Percentiles rank a stretch among this genome's conserved stretches.
These are phyloP conservation scores for Stellera chamaejasme DNA, from an alignment of 345 rosid genomes.

Conservation along the genomic window DNA sequence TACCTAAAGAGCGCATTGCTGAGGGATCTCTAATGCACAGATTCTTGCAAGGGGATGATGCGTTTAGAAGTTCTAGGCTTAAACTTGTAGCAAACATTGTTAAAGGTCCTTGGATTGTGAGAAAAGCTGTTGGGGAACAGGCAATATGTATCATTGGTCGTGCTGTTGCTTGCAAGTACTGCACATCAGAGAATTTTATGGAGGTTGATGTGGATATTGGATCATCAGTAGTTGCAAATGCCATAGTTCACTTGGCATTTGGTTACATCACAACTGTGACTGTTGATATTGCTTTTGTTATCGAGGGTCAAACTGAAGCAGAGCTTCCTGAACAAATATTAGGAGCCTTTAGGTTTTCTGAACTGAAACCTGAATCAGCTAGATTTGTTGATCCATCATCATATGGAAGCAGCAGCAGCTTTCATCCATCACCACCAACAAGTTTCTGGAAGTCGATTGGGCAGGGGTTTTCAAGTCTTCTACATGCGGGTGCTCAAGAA, in stretches of 20 bases:
- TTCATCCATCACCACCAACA: slow-evolving; percentile 37
- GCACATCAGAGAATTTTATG: slow-evolving; percentile 35
- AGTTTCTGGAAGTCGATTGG: slow-evolving; percentile 85
- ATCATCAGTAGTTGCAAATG: slow-evolving; percentile 92
- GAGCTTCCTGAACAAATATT: slow-evolving; percentile 85
- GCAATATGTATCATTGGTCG: slow-evolving; percentile 93
- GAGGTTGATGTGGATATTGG: slow-evolving; percentile 95
- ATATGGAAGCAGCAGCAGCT: slow-evolving; percentile 12
- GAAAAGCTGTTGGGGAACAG: slow-evolving; percentile 97
- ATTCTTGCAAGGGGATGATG: slow-evolving; percentile 81
- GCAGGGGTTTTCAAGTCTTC: slow-evolving; percentile 63
- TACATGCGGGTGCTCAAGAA: slow-evolving; percentile 51
- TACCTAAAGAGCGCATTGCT: slow-evolving; percentile 40
- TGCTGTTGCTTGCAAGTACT: slow-evolving; percentile 62
- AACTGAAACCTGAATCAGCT: slow-evolving; percentile 67
- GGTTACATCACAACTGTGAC: slow-evolving; percentile 85
- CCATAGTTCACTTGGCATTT: slow-evolving; percentile 87
- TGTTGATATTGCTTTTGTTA: slow-evolving; percentile 83
- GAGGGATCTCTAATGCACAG: slow-evolving; percentile 67
- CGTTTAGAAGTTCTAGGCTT: slow-evolving; percentile 63
- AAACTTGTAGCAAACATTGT: slow-evolving; percentile 92
- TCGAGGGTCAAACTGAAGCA: slow-evolving; percentile 66
- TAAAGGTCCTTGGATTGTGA: slow-evolving; percentile 95
- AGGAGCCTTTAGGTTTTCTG: slow-evolving; percentile 83
- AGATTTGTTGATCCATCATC: slow-evolving; percentile 24